Base-by-base conservation (phyloP, 768 basidiomycete species). In the Mycena venus region DNA sequence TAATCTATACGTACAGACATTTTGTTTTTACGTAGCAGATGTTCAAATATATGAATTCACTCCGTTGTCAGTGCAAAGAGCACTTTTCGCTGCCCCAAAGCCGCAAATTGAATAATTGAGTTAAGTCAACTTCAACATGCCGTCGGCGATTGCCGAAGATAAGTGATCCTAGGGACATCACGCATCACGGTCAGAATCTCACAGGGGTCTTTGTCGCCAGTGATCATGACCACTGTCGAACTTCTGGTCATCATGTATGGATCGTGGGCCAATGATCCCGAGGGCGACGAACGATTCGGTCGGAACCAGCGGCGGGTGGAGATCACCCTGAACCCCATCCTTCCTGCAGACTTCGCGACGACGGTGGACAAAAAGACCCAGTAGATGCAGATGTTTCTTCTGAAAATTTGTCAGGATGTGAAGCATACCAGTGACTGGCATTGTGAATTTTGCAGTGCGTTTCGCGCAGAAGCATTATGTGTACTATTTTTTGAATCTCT, bases 401-500 rank as follows among this genome's bases (percentile, higher is more conserved):
- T 15, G 1, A 70, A 29, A 12, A 69, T 73, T 38, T 23, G 17
- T 14, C 19, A 17, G 1, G 75, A 76, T 25, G 60, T 73, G 60
- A 76, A 76, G 44, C 68, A 76, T 23, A 76, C 64, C 49, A 51
- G 68, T 5, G 69, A 73, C 47, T 76, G 75, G 75, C 66, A 67
- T 1, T 76, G 75, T 32, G 71, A 72, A 64, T 76, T 76, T 19
- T 76, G 75, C 40, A 73, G 75, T 76, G 61, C 36, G 72, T 64
- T 6, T 14, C 23, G 12, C 32, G 27, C 10, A n/a, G 5, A 63
- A 29, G 10, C 36, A n/a, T n/a, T n/a, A n/a, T n/a, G n/a, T n/a
- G n/a, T 34, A 14, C 3, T 15, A 10, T 5, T 36, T 1, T 34
- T 6, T 15, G 27, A 5, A n/a, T 19, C 17, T 10, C n/a, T 27